phyloP scores from a whole-genome alignment of 495 filamentous ascomycete species.

The Eremomyces bilateralis region DNA sequence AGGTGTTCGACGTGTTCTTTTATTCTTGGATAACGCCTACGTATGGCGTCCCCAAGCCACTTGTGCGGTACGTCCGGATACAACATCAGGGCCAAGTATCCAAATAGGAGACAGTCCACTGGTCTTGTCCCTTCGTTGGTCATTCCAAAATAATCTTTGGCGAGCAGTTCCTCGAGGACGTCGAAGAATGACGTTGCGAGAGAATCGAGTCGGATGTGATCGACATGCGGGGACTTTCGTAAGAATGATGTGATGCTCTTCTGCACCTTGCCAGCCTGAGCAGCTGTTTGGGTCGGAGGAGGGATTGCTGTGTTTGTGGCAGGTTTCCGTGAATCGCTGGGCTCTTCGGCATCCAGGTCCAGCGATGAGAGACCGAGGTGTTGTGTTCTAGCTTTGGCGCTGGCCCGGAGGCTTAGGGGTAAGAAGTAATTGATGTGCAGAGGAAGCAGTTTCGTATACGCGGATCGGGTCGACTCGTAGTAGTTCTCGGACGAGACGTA shows the following conservation, averaged over 20 bases:
- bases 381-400: constrained; percentile 46
- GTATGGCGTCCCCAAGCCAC: constrained; percentile 47
- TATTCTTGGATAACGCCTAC: constrained; percentile 29
- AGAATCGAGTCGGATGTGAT: constrained; percentile 45
- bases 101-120: constrained; percentile 58
- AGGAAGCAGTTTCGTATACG: constrained; percentile 51
- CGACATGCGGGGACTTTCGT: constrained; percentile 16
- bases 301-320: constrained; percentile 8
- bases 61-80: constrained; percentile 45
- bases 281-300: constrained; percentile 11
- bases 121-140: constrained; percentile 27
- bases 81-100: constrained; percentile 53
- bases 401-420: constrained; percentile 39
- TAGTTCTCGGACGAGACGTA: constrained; percentile 82
- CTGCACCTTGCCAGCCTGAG: neutral
- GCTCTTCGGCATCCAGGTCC: constrained; percentile 31
- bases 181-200: constrained; percentile 45
- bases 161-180: constrained; percentile 42
- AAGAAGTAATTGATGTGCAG: constrained; percentile 71
- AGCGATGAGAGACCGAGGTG: constrained; percentile 50
- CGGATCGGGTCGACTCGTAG: constrained; percentile 43
- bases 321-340: constrained; percentile 1
- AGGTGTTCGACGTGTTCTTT: too few relatives aligned
- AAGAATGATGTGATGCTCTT: constrained; percentile 13
- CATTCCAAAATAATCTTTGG: constrained; percentile 32